A percentile compares a stretch with the other conserved stretches of the same genome.
Conservation (phyloP, 164 flowering plant genomes). For the Sedum album region DNA sequence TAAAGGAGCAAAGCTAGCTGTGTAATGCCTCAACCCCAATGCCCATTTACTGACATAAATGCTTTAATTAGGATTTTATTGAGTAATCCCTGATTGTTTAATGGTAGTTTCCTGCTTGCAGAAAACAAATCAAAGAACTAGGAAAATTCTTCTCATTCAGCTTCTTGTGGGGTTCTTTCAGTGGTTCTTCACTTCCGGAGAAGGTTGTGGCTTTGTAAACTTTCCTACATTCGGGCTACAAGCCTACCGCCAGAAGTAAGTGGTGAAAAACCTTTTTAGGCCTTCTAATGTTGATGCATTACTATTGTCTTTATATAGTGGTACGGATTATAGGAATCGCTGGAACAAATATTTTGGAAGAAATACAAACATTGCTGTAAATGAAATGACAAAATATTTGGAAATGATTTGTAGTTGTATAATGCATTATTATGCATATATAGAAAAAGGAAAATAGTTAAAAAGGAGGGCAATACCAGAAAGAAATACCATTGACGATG, state of each 20-base stretch:
- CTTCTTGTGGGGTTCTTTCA: slow-evolving; percentile 7
- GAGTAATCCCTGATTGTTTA: neutral
- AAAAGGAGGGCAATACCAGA: neutral
- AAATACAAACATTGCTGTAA: neutral
- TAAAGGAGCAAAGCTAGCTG: slow-evolving; percentile 8
- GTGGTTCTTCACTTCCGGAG: neutral
- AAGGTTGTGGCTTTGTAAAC: neutral
- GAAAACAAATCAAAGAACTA: neutral
- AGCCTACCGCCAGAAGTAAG: slow-evolving; percentile 4
- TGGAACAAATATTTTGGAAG: neutral
- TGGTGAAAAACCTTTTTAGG: neutral
- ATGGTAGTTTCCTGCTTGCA: neutral
- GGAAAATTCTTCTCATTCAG: slow-evolving; percentile 7
- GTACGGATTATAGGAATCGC: no score
- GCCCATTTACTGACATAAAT: neutral
- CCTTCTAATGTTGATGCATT: neutral
- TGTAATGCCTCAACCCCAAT: neutral
- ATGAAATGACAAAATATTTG: neutral
- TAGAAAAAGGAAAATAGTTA: no score
- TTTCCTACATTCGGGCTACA: slow-evolving; percentile 2
- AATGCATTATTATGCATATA: neutral
- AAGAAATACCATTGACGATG: neutral
- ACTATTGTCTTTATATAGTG: neutral
- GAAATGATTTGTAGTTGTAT: neutral
- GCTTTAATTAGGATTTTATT: neutral